phyloP scores from a whole-genome alignment of 2,329 filamentous ascomycete genomes.

The Ophiobolus disseminans region DNA sequence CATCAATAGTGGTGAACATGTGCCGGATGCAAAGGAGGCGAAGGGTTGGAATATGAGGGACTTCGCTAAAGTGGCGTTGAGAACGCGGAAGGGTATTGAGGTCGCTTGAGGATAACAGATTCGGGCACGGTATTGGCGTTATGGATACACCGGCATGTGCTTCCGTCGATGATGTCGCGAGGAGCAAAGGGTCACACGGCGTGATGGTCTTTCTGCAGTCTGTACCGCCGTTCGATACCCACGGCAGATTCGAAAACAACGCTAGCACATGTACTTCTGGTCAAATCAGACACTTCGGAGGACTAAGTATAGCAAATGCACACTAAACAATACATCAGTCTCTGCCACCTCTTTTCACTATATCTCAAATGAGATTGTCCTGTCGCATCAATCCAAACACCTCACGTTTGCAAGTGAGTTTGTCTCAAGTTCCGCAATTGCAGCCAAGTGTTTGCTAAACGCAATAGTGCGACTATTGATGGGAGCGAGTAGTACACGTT shows the following conservation, averaged over 20 bases:
- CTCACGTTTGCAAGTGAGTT: no score
- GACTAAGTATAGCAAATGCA: no score
- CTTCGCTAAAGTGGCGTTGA: slow-evolving; percentile 45
- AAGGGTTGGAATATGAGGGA: slow-evolving; percentile 54
- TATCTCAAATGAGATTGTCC: no score
- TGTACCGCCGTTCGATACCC: background rate
- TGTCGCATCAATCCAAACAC: no score
- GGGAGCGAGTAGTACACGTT: no score
- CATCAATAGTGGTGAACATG: slow-evolving; percentile 84
- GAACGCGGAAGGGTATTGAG: slow-evolving; percentile 31
- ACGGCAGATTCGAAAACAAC: background rate
- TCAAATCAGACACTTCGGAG: no score
- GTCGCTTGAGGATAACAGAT: slow-evolving; percentile 4
- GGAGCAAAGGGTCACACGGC: background rate
- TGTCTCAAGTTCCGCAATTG: no score
- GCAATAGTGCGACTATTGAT: no score
- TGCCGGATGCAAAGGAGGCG: slow-evolving; percentile 48
- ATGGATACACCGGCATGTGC: background rate
- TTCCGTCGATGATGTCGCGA: no score
- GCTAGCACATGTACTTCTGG: background rate
- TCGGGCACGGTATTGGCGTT: background rate
- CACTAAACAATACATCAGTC: no score
- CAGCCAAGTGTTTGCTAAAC: no score
- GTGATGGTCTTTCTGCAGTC: background rate
- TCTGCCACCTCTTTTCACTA: no score